phyloP scores from a whole-genome alignment of 257 asterid genomes.

The Nicotiana paniculata region DNA sequence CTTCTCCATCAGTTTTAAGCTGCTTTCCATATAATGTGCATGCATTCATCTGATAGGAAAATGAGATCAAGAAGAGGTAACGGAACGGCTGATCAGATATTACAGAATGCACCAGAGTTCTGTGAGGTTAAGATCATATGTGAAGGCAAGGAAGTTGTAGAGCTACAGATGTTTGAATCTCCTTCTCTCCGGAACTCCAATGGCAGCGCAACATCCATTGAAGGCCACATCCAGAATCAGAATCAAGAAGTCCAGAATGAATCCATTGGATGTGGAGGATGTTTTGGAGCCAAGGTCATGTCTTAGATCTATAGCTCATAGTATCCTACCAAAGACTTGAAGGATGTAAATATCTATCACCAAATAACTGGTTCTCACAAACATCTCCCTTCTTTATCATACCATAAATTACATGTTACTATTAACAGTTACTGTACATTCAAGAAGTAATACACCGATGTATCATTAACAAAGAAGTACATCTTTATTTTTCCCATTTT shows the following conservation, averaged over 20 bases:
- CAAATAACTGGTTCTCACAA: background rate
- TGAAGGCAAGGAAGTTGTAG: slow-evolving; percentile 55
- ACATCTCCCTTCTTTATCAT: background rate
- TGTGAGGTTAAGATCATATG: slow-evolving; percentile 71
- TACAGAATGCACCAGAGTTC: slow-evolving; percentile 42
- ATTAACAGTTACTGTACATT: background rate
- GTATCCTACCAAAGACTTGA: background rate
- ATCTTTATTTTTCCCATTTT: background rate
- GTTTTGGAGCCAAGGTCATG: slow-evolving; percentile 24
- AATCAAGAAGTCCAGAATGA: background rate
- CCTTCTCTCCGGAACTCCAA: slow-evolving; percentile 18
- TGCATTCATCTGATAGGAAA: slow-evolving; percentile 26
- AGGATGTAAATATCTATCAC: background rate
- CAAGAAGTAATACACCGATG: background rate
- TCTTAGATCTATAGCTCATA: background rate
- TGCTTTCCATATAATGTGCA: background rate
- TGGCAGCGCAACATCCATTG: slow-evolving; percentile 12
- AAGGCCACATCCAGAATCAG: background rate
- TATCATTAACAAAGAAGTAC: background rate
- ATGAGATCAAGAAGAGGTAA: slow-evolving; percentile 37
- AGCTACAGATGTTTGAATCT: slow-evolving; percentile 10
- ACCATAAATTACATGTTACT: background rate
- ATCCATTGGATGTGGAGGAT: slow-evolving; percentile 27
- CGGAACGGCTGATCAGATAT: slow-evolving; percentile 40
- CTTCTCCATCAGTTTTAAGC: background rate